phyloP scores from a whole-genome alignment of 2,329 filamentous ascomycete genomes.

The Aspergillus pseudoglaucus region DNA sequence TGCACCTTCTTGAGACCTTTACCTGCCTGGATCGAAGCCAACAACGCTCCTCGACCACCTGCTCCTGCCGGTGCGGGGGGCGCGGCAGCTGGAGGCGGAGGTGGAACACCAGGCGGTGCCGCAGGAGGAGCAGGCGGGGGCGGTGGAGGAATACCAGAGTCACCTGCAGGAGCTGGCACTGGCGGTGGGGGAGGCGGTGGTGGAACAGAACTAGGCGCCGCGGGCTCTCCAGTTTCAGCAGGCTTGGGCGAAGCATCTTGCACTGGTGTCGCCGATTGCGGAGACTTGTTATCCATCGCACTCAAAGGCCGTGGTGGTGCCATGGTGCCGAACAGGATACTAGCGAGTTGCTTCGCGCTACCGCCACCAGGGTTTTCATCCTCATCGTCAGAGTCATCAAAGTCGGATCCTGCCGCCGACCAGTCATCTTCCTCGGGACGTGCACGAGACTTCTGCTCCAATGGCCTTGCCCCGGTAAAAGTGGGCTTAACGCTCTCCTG shows the following conservation, averaged over 20 bases:
- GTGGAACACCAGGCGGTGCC: conserved; percentile 21
- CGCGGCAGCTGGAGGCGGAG: conserved; percentile 35
- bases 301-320: conserved; percentile 83
- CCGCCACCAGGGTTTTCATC: conserved; percentile 76
- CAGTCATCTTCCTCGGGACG: conserved; percentile 65
- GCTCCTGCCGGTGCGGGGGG: conserved; percentile 32
- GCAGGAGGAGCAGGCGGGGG: conserved; percentile 23
- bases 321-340: conserved; percentile 95
- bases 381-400: conserved; percentile 63
- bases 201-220: conserved; percentile 22
- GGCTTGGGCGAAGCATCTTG: conserved; percentile 34
- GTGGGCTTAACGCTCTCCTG: conserved; percentile 47
- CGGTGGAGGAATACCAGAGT: conserved; percentile 19
- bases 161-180: conserved; percentile 39
- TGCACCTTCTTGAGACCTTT: conserved; percentile 75
- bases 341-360: conserved; percentile 85
- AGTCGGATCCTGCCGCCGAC: conserved; percentile 70
- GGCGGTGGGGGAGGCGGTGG: conserved; percentile 32
- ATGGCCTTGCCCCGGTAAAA: conserved; percentile 44
- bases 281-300: conserved; percentile 65
- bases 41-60: conserved; percentile 52
- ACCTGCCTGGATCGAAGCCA: conserved; percentile 78
- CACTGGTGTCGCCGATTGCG: conserved; percentile 41
- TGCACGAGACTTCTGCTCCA: conserved; percentile 45
- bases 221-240: conserved; percentile 18